Base-by-base conservation (phyloP, 2,329 filamentous ascomycete genomes). In the Beauveria scarabaeidicola region DNA sequence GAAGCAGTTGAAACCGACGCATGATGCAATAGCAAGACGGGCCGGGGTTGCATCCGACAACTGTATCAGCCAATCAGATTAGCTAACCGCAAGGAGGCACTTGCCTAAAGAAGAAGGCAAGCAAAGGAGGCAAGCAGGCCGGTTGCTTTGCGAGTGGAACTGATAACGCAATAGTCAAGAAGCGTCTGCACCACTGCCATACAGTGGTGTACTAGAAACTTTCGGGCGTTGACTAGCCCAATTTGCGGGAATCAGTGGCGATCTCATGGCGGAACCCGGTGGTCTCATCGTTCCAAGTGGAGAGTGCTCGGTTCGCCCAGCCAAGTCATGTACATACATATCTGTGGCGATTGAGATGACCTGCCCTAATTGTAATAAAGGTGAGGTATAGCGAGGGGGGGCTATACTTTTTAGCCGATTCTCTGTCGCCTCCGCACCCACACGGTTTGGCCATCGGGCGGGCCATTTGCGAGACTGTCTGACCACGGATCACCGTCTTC, bases 351-450 rank as follows among this genome's bases (percentile, higher is more conserved):
- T 29, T 38, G 19, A 17, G 29, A n/a, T 9, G 32, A 52, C 43
- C 43, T 46, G 43, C 21, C 43, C 43, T 32, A 25, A 25, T n/a
- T n/a, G n/a, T 25, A 25, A 25, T 25, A 32, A 32, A 32, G 11
- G 29, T 13, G 25, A 25, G 25, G 38, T 21, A 32, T 27, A 25
- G 13, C 7, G 23, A 4, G 9, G 21, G 23, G 21, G 21, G 7
- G 3, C 9, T 23, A 21, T 54, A 3, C 11, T n/a, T 54, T 9
- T 48, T 57, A 62, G 23, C 61, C 61, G n/a, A 62, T 58, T 25
- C 40, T 57, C 13, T 59, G 61, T 40, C 54, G 61, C 5, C 59
- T 32, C 25, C 61, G 52, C 50, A 62, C 54, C 61, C 61, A 62
- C 4, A 61, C 56, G 3, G 50, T 50, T 17, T 59, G 43, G 38